Conservation (phyloP, 352 stramenopile species). For the Phytophthora fragariaefolia region DNA sequence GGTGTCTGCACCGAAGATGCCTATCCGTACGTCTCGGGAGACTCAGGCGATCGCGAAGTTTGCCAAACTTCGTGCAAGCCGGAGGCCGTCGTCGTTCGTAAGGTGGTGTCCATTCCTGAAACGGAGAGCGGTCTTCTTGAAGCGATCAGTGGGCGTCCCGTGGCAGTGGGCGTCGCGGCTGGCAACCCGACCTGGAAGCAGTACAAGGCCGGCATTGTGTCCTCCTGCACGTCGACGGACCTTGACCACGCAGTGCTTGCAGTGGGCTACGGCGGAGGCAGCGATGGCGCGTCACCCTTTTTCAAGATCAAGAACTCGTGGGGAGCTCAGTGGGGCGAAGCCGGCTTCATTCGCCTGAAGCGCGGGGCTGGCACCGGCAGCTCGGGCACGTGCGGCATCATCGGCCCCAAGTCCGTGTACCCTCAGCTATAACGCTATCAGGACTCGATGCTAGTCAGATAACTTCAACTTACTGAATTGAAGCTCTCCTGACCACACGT, state of each 20-base stretch:
- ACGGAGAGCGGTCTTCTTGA: constrained; percentile 81
- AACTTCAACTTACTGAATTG: constrained; percentile 32
- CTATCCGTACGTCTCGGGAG: constrained; percentile 86
- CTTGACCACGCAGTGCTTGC: constrained; percentile 98
- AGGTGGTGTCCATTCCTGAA: constrained; percentile 70
- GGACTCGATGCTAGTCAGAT: neutral
- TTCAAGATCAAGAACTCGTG: constrained; percentile 99
- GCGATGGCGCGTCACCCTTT: constrained; percentile 39
- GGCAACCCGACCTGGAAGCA: constrained; percentile 97
- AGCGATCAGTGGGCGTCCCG: constrained; percentile 91
- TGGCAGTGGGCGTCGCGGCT: constrained; percentile 95
- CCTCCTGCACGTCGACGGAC: constrained; percentile 75
- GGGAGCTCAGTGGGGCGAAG: constrained; percentile 93
- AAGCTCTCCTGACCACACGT: constrained; percentile 23
- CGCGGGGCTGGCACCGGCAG: constrained; percentile 60
- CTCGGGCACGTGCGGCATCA: constrained; percentile 58
- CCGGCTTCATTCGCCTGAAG: constrained; percentile 94
- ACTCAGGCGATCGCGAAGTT: constrained; percentile 32
- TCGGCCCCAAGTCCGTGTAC: constrained; percentile 67
- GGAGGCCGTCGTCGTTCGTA: constrained; percentile 42
- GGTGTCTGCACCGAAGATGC: constrained; percentile 78
- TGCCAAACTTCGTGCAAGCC: constrained; percentile 50
- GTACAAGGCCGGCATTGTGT: constrained; percentile 95
- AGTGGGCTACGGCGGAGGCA: constrained; percentile 91
- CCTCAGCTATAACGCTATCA: constrained; percentile 43